Evolutionary conservation across 2,329 filamentous ascomycete genomes (phyloP).

Genomic region (Colletotrichum lini): DNA sequence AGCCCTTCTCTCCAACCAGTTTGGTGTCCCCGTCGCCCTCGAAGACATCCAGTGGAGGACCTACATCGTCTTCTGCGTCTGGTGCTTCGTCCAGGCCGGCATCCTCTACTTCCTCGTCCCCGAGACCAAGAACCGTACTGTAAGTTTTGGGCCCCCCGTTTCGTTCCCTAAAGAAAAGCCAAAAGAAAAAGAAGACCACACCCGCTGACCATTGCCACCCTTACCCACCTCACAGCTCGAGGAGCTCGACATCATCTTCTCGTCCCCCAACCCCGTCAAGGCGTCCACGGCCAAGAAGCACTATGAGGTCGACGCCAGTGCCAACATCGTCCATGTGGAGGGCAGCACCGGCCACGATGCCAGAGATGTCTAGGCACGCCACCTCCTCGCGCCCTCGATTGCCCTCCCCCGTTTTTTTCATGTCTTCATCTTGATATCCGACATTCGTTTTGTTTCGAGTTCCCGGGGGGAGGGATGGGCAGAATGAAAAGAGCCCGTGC

Average conservation of each 20-base stretch:
- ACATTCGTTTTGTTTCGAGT: background rate
- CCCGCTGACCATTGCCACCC: background rate
- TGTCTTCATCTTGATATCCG: background rate
- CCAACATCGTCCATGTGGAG: slow-evolving; percentile 29
- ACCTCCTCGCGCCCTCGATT: too few species aligned
- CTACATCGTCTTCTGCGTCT: slow-evolving; percentile 66
- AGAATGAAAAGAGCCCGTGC: too few species aligned
- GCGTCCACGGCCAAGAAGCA: slow-evolving; percentile 38
- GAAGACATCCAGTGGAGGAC: slow-evolving; percentile 67
- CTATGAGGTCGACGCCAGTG: slow-evolving; percentile 27
- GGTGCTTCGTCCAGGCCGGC: slow-evolving; percentile 57
- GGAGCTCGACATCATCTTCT: slow-evolving; percentile 38
- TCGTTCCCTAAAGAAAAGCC: background rate
- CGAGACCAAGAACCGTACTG: slow-evolving; percentile 64
- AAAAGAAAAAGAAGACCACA: slow-evolving; percentile 23
- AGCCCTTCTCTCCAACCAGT: slow-evolving; percentile 62
- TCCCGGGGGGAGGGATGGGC: background rate
- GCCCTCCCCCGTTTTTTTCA: too few species aligned
- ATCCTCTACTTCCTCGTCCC: slow-evolving; percentile 66
- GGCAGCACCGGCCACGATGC: background rate
- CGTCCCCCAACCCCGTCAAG: slow-evolving; percentile 35
- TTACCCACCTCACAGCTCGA: slow-evolving; percentile 8
- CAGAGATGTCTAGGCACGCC: background rate
- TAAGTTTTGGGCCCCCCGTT: slow-evolving; percentile 37
- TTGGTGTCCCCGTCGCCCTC: slow-evolving; percentile 62